A percentile compares a stretch with the other conserved stretches of the same genome.
These are phyloP conservation scores for Rosa rugosa DNA, from an alignment of 306 rosid species.

Conservation along the genomic window DNA sequence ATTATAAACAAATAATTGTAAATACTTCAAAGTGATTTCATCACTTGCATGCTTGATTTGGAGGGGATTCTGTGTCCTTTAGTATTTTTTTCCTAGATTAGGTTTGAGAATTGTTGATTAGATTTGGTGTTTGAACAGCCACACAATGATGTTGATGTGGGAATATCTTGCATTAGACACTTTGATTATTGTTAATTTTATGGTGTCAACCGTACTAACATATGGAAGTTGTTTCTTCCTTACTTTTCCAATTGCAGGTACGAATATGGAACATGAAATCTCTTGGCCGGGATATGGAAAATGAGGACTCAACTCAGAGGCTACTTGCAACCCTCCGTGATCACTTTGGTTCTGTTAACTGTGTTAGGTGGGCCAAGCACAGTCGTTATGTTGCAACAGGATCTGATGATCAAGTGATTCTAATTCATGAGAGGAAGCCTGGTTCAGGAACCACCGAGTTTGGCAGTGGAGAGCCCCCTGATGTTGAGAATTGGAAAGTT, in stretches of 20 bases:
- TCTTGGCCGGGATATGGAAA: slow-evolving; percentile 55
- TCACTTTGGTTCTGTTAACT: slow-evolving; percentile 97
- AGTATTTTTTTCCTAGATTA: background rate
- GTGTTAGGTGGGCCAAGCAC: slow-evolving; percentile 98
- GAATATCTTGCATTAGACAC: background rate
- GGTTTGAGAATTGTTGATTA: background rate
- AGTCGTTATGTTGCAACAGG: slow-evolving; percentile 93
- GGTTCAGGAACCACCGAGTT: slow-evolving; percentile 99
- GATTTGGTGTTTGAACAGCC: background rate
- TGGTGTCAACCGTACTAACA: background rate
- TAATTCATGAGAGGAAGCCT: slow-evolving; percentile 94
- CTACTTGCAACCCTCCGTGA: slow-evolving; percentile 97
- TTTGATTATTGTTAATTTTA: background rate
- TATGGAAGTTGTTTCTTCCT: slow-evolving; percentile 2
- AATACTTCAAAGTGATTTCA: background rate
- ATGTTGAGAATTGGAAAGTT: slow-evolving; percentile 98
- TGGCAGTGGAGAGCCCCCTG: slow-evolving; percentile 99
- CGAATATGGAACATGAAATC: slow-evolving; percentile 98
- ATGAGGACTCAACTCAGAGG: slow-evolving; percentile 67
- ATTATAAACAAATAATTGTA: background rate
- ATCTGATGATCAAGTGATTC: slow-evolving; percentile 93
- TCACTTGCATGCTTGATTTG: background rate
- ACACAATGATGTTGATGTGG: background rate
- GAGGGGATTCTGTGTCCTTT: background rate
- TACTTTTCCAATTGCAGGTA: slow-evolving; percentile 53